Base-by-base conservation (phyloP, 108 stramenopile species). In the Discostella pseudostelligera region DNA sequence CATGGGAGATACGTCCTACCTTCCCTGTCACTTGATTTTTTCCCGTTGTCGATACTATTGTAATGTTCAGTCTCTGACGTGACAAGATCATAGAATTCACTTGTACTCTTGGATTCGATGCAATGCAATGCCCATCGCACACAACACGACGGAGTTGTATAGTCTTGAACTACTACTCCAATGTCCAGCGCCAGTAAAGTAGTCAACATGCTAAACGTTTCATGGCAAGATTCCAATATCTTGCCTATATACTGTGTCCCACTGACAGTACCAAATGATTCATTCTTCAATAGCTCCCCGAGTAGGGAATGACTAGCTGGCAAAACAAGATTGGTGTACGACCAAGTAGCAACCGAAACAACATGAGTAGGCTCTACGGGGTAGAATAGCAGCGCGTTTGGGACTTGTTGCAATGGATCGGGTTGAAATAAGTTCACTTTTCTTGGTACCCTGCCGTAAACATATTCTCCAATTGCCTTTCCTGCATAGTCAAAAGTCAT, bases 401-500 rank as follows among this genome's bases (percentile, higher is more conserved):
- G 16, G 0, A 39, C 13, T 14, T 19, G 51, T 37, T 20, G 55
- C 16, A 43, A 28, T 57, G 1, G 14, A n/a, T n/a, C n/a, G n/a
- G n/a, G n/a, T n/a, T n/a, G n/a, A n/a, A n/a, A n/a, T n/a, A n/a
- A n/a, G n/a, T n/a, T n/a, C n/a, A n/a, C n/a, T n/a, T n/a, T n/a
- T n/a, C n/a, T n/a, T n/a, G n/a, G n/a, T 62, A 1, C 39, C 48
- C 11, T 11, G 20, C 25, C 59, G 36, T 35, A n/a, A 8, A 25
- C 61, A 17, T 26, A 62, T 46, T 17, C 43, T 28, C 39, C 54
- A 42, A 42, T 20, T 35, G 39, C 65, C 22, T 21, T 60, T 4
- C 14, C 59, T 37, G 59, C n/a, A 10, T 66, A 40, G 25, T 66
- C 63, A 1, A 60, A 46, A 21, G 55, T 0, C 73, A 74, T 74